Conservation (phyloP, 805 yeast genomes). For the Pichia pseudocactophila region DNA sequence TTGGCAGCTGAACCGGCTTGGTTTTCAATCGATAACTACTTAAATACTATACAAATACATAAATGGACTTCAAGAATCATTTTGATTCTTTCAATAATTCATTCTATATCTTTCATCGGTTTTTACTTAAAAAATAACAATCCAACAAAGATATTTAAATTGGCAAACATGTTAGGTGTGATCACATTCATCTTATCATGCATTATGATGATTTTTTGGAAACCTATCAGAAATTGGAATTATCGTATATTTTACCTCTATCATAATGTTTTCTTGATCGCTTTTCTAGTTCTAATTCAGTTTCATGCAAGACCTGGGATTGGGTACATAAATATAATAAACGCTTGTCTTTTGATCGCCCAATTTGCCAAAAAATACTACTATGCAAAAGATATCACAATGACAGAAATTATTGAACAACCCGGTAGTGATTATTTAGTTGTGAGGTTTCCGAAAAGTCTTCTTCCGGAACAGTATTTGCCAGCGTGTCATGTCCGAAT, state of each 20-base stretch:
- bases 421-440: slow-evolving; percentile 10
- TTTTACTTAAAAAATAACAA: slow-evolving; percentile 35
- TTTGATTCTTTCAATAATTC: slow-evolving; percentile 36
- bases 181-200: slow-evolving; percentile 30
- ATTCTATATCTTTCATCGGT: slow-evolving; percentile 42
- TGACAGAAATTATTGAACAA: slow-evolving; percentile 15
- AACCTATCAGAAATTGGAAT: slow-evolving; percentile 37
- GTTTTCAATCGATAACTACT: slow-evolving; percentile 38
- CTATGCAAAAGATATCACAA: slow-evolving; percentile 14
- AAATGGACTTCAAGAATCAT: slow-evolving; percentile 64
- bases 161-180: slow-evolving; percentile 46
- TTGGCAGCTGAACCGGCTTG: slow-evolving; percentile 51
- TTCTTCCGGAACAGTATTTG: slow-evolving; percentile 18
- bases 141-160: slow-evolving; percentile 28
- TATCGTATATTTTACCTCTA: slow-evolving; percentile 48
- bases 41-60: slow-evolving; percentile 49
- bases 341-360: slow-evolving; percentile 25
- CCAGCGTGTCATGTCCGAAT: slow-evolving; percentile 57
- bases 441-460: slow-evolving; percentile 13
- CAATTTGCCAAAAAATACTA: slow-evolving; percentile 31
- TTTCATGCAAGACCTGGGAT: slow-evolving; percentile 72
- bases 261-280: slow-evolving; percentile 45
- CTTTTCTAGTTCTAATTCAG: slow-evolving; percentile 35
- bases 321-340: slow-evolving; percentile 25
- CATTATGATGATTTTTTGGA: slow-evolving; percentile 34